These are phyloP conservation scores for Elongisporangium anandrum DNA, from an alignment of 352 stramenopile species.

Conservation along the genomic window DNA sequence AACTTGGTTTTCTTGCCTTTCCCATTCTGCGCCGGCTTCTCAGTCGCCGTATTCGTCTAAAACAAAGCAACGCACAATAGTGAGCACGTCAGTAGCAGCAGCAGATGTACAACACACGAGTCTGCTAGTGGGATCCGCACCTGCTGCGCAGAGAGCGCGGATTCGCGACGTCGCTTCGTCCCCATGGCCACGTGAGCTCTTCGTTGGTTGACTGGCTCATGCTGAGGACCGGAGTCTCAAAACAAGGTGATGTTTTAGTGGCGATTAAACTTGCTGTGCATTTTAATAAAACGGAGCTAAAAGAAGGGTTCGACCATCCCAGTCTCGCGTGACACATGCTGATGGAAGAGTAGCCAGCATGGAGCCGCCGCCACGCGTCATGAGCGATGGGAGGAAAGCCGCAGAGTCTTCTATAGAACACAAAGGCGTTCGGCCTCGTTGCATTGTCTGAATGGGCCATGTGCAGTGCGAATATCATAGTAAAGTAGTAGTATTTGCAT, in stretches of 20 bases:
- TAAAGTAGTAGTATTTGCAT: background rate
- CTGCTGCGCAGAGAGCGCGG: slow-evolving; percentile 3
- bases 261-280: background rate
- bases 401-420: background rate
- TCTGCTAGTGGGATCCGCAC: slow-evolving; percentile 3
- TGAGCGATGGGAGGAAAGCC: background rate
- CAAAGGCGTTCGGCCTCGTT: background rate
- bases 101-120: background rate
- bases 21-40: background rate
- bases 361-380: background rate
- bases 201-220: background rate
- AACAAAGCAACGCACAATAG: background rate
- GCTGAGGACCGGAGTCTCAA: background rate
- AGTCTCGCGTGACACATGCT: background rate
- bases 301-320: background rate
- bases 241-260: slow-evolving; percentile 1
- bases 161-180: slow-evolving; percentile 15
- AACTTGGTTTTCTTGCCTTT: background rate
- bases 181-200: slow-evolving; percentile 5
- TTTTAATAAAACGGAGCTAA: background rate
- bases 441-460: background rate
- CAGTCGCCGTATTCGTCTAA: background rate
- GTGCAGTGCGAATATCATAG: background rate
- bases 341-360: background rate
- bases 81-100: background rate